Conservation (phyloP, 1,139 yeast species). For the Saccharomyces hybrid region DNA sequence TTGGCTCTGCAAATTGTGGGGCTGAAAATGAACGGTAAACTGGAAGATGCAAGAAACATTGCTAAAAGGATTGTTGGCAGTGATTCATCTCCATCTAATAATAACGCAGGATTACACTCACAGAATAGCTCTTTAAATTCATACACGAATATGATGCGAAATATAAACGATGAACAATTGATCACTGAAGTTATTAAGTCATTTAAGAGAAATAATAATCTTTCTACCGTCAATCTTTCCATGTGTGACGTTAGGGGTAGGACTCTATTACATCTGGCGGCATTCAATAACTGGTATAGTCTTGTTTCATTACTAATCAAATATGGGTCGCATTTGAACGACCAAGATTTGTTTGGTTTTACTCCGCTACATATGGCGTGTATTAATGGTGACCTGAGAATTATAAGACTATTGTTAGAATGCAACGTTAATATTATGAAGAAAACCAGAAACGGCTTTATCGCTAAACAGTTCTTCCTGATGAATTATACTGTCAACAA, state of each 20-base stretch:
- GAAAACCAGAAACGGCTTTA: constrained; percentile 48
- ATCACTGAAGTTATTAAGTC: constrained; percentile 58
- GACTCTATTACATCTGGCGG: constrained; percentile 76
- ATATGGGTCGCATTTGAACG: constrained; percentile 74
- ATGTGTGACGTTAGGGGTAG: constrained; percentile 78
- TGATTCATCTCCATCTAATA: constrained; percentile 23
- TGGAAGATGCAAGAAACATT: constrained; percentile 86
- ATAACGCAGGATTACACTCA: constrained; percentile 7
- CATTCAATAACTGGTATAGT: constrained; percentile 60
- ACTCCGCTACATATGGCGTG: constrained; percentile 87
- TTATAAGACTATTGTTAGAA: constrained; percentile 25
- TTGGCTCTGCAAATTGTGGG: constrained; percentile 92
- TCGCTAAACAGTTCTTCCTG: constrained; percentile 40
- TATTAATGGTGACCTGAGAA: constrained; percentile 59
- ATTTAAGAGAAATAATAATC: constrained; percentile 29
- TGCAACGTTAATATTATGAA: constrained; percentile 59
- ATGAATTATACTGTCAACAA: constrained; percentile 32
- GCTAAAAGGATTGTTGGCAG: constrained; percentile 80
- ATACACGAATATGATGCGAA: background rate
- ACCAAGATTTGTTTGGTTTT: constrained; percentile 69
- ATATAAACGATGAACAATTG: constrained; percentile 43
- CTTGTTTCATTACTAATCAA: constrained; percentile 59
- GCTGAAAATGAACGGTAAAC: constrained; percentile 84
- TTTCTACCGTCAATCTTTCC: constrained; percentile 50
- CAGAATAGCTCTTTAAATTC: constrained; percentile 10